Conservation (phyloP, 2,329 filamentous ascomycete species). For the Cladosporium austrohemisphaericum region DNA sequence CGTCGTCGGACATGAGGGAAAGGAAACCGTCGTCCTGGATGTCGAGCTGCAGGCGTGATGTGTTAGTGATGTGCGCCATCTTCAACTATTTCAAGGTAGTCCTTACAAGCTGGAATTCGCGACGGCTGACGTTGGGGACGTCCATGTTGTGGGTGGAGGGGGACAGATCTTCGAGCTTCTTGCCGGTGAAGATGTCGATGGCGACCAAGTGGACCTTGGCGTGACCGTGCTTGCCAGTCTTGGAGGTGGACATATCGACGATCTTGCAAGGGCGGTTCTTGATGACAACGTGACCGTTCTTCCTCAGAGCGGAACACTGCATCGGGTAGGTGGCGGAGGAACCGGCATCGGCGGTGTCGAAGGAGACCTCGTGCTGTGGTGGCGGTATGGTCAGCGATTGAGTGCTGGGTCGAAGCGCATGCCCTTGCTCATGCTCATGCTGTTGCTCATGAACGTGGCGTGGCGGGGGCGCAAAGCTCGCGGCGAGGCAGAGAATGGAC, state of each 20-base stretch:
- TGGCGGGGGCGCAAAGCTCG: neutral
- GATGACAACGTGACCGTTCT: constrained; percentile 98
- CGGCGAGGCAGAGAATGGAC: neutral
- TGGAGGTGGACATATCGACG: constrained; percentile 99
- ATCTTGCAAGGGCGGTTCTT: constrained; percentile 99
- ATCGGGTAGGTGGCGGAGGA: constrained; percentile 92
- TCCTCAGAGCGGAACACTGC: constrained; percentile 99
- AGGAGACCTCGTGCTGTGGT: constrained; percentile 60
- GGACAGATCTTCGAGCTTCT: constrained; percentile 99
- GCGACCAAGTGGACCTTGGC: constrained; percentile 99
- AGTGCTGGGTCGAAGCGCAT: constrained; percentile 6
- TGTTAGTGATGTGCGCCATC: constrained; percentile 21
- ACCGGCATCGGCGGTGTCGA: constrained; percentile 94
- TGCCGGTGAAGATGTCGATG: constrained; percentile 98
- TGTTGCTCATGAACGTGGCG: neutral
- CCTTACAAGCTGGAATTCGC: constrained; percentile 92
- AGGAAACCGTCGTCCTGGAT: constrained; percentile 93
- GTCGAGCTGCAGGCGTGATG: constrained; percentile 66
- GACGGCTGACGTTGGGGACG: constrained; percentile 86
- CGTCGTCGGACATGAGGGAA: constrained; percentile 84
- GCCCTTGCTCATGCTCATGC: neutral
- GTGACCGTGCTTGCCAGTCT: constrained; percentile 99
- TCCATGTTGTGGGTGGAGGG: constrained; percentile 98
- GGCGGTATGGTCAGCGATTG: constrained; percentile 18
- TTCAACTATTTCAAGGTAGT: neutral